phyloP scores from a whole-genome alignment of 169 alveolate genomes.

The Eimeria sp. region DNA sequence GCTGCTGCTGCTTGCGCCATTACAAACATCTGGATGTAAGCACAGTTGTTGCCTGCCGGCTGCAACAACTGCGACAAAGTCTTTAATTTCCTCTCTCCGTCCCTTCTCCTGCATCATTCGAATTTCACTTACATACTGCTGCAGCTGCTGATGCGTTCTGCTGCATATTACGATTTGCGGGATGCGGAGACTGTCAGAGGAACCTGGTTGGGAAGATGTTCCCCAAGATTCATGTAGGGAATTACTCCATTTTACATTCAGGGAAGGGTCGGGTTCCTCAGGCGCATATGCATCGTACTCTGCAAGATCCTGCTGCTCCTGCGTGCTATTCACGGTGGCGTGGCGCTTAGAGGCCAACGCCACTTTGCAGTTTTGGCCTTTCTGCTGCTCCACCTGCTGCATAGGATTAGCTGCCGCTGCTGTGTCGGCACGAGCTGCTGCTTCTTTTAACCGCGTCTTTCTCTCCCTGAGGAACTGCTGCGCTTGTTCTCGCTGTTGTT shows the following conservation, averaged over 20 bases:
- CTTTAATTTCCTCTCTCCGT: background rate
- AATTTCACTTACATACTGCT: constrained; percentile 86
- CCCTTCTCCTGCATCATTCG: constrained; percentile 66
- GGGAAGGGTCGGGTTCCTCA: constrained; percentile 25
- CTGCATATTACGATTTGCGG: constrained; percentile 87
- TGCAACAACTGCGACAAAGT: constrained; percentile 56
- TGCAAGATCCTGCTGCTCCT: constrained; percentile 46
- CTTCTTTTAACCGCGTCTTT: constrained; percentile 6
- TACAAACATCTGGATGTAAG: constrained; percentile 12
- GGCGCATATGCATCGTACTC: constrained; percentile 56
- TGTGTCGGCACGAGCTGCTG: background rate
- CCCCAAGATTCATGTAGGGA: background rate
- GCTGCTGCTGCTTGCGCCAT: constrained; percentile 18
- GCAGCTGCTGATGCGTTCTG: constrained; percentile 88
- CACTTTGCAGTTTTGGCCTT: background rate
- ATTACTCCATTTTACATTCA: background rate
- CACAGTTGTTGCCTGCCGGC: constrained; percentile 48
- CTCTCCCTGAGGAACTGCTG: constrained; percentile 39
- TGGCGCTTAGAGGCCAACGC: constrained; percentile 37
- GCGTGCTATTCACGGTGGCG: background rate
- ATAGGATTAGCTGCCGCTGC: constrained; percentile 19
- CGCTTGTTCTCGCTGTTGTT: constrained; percentile 51
- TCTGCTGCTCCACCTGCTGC: constrained; percentile 40
- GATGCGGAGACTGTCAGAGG: constrained; percentile 1
- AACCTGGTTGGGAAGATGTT: background rate